Evolutionary conservation across 1,284 basidiomycete species (phyloP), one percentile per base, ranked within the genome.

Genomic region (Neonothopanus nambi): DNA sequence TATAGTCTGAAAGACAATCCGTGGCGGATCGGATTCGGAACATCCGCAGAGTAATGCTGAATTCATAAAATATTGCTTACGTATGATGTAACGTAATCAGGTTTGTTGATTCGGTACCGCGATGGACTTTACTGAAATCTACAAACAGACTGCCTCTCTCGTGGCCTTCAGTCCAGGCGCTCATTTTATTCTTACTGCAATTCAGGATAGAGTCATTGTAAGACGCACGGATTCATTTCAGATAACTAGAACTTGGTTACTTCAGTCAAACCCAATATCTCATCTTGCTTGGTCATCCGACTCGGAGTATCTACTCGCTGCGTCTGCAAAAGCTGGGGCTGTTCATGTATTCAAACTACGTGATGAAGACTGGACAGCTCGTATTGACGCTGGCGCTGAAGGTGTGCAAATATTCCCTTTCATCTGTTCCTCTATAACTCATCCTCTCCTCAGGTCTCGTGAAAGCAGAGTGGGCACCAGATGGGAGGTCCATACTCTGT

Each of bases 401-500:
- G 92, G 77, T 74, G 59, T 58, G 33, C 41, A 21, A 43, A 30
- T 42, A 26, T 18, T 43, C 35, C 15, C 26, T 21, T 39, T n/a
- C n/a, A 26, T 51, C 37, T 30, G 13, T 52, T 46, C 23, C 58
- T 48, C 13, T 23, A 44, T 55, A 28, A 43, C 21, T 15, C 15
- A 40, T 6, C 3, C 8, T 28, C 5, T 30, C 13, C 11, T 18
- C 17, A 79, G 77, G 92, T 11, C 79, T 95, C 37, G 78, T 83
- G 13, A 87, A 83, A 63, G 89, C 85, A 13, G 90, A 93, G 65
- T 95, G 92, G 92, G 89, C 88, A 0, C 88, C 87, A 2, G 87
- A 90, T 61, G 90, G 89, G 7, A 77, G 90, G 39, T 83, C 83
- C 15, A 75, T 95, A 3, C 69, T 94, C n/a, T 93, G 89, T 60